These are phyloP conservation scores for Aspergillus bertholletiae DNA, from an alignment of 495 filamentous ascomycete species.

Conservation along the genomic window DNA sequence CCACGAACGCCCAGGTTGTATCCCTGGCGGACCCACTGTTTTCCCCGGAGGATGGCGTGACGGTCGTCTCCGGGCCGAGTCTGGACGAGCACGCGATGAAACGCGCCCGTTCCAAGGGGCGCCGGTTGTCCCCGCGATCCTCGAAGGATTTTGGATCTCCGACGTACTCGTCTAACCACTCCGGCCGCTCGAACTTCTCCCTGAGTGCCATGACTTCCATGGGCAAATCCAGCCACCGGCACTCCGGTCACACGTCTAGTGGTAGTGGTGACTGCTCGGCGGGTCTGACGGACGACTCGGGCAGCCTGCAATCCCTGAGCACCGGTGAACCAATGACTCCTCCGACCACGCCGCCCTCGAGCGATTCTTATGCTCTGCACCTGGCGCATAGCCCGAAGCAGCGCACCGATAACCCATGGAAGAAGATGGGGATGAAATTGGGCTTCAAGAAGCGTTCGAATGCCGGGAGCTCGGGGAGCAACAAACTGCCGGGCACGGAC, in stretches of 20 bases:
- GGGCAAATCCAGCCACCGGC: slow-evolving; percentile 30
- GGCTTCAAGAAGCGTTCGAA: slow-evolving; percentile 61
- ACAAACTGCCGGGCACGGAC: slow-evolving; percentile 31
- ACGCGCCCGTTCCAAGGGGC: slow-evolving; percentile 29
- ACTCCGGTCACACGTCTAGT: slow-evolving; percentile 32
- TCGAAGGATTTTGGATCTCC: slow-evolving; percentile 37
- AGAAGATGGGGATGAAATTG: slow-evolving; percentile 78
- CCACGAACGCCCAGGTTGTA: slow-evolving; percentile 28
- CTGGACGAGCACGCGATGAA: slow-evolving; percentile 33
- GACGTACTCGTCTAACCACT: slow-evolving; percentile 21
- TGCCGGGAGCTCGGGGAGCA: slow-evolving; percentile 25
- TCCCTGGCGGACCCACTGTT: slow-evolving; percentile 29
- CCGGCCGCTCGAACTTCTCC: slow-evolving; percentile 29
- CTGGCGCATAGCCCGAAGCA: slow-evolving; percentile 49
- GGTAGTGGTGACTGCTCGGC: slow-evolving; percentile 37
- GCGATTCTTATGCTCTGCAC: slow-evolving; percentile 46
- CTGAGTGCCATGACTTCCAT: slow-evolving; percentile 31
- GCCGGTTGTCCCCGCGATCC: slow-evolving; percentile 42
- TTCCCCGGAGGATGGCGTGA: slow-evolving; percentile 30
- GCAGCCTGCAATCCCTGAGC: slow-evolving; percentile 38
- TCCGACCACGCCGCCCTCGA: slow-evolving; percentile 76
- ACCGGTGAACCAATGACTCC: slow-evolving; percentile 78
- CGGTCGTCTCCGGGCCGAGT: slow-evolving; percentile 26
- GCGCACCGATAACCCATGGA: slow-evolving; percentile 65
- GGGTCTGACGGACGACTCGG: slow-evolving; percentile 47